These are phyloP conservation scores for Aspergillus uvarum DNA, from an alignment of 2,329 filamentous ascomycete genomes.

Conservation along the genomic window DNA sequence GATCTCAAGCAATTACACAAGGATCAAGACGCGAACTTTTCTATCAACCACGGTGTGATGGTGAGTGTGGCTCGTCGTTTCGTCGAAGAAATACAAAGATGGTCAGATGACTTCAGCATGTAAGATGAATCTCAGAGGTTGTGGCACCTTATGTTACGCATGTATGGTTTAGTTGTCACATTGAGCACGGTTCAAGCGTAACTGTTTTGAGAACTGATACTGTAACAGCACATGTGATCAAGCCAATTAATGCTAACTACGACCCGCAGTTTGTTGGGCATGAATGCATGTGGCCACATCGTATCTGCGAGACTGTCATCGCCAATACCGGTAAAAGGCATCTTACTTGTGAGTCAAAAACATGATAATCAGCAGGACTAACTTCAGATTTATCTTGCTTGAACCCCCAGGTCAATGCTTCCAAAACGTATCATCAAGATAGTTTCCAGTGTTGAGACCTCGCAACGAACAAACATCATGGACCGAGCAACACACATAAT, in stretches of 20 bases:
- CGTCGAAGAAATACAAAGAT: no score
- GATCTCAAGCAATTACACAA: not conserved
- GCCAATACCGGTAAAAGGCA: not conserved
- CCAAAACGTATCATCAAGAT: no score
- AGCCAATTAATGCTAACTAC: not conserved
- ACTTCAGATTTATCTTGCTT: not conserved
- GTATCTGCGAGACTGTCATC: not conserved
- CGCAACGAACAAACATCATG: no score
- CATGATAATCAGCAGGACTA: not conserved
- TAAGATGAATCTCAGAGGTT: no score
- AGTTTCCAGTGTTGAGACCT: no score
- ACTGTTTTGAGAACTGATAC: not conserved
- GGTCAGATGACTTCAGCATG: no score
- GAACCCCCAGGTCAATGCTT: no score
- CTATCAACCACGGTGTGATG: not conserved
- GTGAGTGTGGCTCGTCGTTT: no score
- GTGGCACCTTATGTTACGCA: no score
- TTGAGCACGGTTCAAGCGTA: not conserved
- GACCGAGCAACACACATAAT: conserved; percentile 17
- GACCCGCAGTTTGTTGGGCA: not conserved
- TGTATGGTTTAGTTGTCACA: no score
- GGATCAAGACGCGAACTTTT: not conserved
- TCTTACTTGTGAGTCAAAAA: not conserved
- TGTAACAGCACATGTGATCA: not conserved
- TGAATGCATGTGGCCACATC: not conserved